A percentile compares a stretch with the other conserved stretches of the same genome.
Conservation (phyloP, 768 basidiomycete species). For the Calvatia gigantea region DNA sequence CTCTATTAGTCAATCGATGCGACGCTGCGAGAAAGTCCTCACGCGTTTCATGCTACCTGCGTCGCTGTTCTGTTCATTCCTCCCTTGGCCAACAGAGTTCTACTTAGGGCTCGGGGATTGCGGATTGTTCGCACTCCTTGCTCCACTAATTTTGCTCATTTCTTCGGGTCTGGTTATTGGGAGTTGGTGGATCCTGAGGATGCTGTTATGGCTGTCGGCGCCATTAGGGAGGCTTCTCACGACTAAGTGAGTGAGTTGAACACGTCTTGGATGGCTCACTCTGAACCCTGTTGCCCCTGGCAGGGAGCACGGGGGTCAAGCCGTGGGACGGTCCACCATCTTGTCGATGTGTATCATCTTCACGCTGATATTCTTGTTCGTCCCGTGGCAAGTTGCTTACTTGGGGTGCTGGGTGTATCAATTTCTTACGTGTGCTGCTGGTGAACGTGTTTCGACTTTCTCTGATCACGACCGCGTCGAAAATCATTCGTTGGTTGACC, state of each 20-base stretch:
- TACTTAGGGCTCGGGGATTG: conserved; percentile 62
- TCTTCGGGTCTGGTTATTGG: conserved; percentile 63
- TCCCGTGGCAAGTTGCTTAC: conserved; percentile 94
- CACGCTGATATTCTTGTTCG: conserved; percentile 61
- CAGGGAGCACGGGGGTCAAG: conserved; percentile 19
- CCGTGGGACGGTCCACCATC: conserved; percentile 44
- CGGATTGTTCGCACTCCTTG: conserved; percentile 44
- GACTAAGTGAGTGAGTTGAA: conserved; percentile 31
- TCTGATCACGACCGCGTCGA: conserved; percentile 3
- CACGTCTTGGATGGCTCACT: neutral
- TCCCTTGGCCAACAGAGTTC: conserved; percentile 54
- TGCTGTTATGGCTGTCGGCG: conserved; percentile 46
- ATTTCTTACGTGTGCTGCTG: conserved; percentile 55
- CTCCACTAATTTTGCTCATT: conserved; percentile 53
- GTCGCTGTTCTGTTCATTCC: conserved; percentile 42
- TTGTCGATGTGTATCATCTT: conserved; percentile 61
- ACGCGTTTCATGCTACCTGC: conserved; percentile 40
- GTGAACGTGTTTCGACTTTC: conserved; percentile 17
- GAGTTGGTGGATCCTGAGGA: conserved; percentile 51
- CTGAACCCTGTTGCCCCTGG: conserved; percentile 14
- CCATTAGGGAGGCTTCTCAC: conserved; percentile 26
- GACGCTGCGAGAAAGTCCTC: conserved; percentile 33
- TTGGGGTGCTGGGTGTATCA: conserved; percentile 83
- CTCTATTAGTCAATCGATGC: conserved; percentile 46
- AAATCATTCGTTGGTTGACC: conserved; percentile 8